phyloP scores from a whole-genome alignment of 1,284 basidiomycete species.

The Cutaneotrichosporon spelunceum region DNA sequence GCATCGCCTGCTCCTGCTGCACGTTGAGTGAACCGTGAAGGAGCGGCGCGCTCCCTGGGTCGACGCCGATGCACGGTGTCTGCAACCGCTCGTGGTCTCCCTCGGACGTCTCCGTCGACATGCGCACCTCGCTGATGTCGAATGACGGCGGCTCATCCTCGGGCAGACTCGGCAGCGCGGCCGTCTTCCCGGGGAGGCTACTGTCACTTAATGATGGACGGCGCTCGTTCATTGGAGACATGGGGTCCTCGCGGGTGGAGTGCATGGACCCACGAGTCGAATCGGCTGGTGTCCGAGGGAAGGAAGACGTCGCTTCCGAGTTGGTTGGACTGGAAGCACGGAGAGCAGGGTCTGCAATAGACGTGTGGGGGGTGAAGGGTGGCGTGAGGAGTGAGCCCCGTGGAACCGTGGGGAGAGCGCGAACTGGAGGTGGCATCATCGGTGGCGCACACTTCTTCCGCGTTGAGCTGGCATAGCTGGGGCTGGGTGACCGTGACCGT shows the following conservation, averaged over 20 bases:
- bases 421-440: slow-evolving; percentile 17
- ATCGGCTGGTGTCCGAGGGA: slow-evolving; percentile 36
- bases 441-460: slow-evolving; percentile 13
- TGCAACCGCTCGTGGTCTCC: not conserved
- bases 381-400: slow-evolving; percentile 7
- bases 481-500: not conserved
- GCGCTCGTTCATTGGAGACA: slow-evolving; percentile 8
- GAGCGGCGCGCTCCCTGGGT: not conserved
- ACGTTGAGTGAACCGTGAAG: not conserved
- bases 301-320: slow-evolving; percentile 35
- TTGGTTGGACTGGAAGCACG: slow-evolving; percentile 32
- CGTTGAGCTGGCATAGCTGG: not conserved
- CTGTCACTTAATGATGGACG: slow-evolving; percentile 13
- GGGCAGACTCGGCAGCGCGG: slow-evolving; percentile 16
- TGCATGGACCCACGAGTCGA: slow-evolving; percentile 25
- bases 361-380: slow-evolving; percentile 15
- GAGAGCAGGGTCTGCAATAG: slow-evolving; percentile 14
- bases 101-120: slow-evolving; percentile 12
- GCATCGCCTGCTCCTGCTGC: slow-evolving; percentile 18
- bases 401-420: slow-evolving; percentile 17
- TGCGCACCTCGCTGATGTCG: slow-evolving; percentile 9
- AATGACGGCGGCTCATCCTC: slow-evolving; percentile 8
- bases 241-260: slow-evolving; percentile 12
- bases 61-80: slow-evolving; percentile 1
- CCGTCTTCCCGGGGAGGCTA: slow-evolving; percentile 12